Conservation (phyloP, 73 alveolate genomes). For the Breviolum minutum region DNA sequence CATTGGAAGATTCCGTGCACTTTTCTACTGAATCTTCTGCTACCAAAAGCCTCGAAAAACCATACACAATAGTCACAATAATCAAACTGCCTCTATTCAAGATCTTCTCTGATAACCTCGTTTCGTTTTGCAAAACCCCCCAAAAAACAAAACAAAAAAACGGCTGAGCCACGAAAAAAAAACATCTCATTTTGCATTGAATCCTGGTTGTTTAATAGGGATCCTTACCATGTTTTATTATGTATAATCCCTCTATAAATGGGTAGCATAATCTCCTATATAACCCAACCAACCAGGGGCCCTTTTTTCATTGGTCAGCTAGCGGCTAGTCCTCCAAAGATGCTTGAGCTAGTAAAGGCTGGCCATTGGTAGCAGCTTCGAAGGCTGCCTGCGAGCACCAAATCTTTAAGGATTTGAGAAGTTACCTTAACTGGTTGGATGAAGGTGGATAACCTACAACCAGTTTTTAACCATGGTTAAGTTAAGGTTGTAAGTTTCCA, state of each 20-base stretch:
- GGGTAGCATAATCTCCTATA: too few species aligned
- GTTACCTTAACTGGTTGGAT: not conserved
- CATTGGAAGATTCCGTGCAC: too few species aligned
- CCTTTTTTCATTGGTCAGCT: not conserved
- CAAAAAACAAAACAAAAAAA: too few species aligned
- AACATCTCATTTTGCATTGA: too few species aligned
- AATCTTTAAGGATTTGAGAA: not conserved
- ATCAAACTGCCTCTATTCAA: not conserved
- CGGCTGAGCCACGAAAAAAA: not conserved
- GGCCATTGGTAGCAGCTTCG: conserved; percentile 83
- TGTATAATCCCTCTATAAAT: too few species aligned
- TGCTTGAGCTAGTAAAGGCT: conserved; percentile 71
- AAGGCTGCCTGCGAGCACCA: conserved; percentile 54
- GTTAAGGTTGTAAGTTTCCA: too few species aligned
- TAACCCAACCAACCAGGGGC: too few species aligned
- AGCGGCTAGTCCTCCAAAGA: conserved; percentile 40
- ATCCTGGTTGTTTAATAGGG: too few species aligned
- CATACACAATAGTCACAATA: not conserved
- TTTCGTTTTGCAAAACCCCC: not conserved
- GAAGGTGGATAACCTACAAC: too few species aligned
- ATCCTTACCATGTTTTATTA: too few species aligned
- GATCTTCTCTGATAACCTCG: not conserved
- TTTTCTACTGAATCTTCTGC: too few species aligned
- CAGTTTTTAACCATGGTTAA: too few species aligned
- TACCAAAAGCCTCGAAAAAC: not conserved